phyloP scores from a whole-genome alignment of 208 protist genomes.

The Acanthamoeba castellanii region DNA sequence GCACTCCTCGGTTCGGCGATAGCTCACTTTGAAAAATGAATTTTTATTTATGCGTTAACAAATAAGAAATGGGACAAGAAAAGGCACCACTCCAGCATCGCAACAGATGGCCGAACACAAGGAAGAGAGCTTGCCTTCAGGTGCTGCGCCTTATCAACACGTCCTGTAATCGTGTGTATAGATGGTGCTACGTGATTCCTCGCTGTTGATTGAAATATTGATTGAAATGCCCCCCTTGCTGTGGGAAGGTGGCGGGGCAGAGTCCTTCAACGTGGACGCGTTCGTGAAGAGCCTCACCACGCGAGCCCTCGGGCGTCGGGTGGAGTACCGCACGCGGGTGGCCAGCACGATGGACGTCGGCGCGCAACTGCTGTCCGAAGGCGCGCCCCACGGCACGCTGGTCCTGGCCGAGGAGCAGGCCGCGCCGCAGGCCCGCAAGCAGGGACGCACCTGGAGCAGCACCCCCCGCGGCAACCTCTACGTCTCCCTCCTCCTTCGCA shows the following conservation, averaged over 20 bases:
- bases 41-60: too few species aligned
- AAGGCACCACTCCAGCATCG: neutral
- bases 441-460: constrained; percentile 30
- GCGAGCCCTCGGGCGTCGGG: neutral
- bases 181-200: neutral
- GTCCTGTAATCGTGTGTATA: too few species aligned
- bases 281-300: neutral
- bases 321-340: neutral
- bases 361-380: neutral
- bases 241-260: neutral
- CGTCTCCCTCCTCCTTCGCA: constrained; percentile 14
- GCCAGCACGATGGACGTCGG: constrained; percentile 42
- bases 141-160: neutral
- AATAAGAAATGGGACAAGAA: neutral
- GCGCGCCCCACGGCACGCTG: constrained; percentile 6
- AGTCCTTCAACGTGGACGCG: neutral
- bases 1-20: too few species aligned
- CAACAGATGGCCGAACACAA: neutral
- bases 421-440: constrained; percentile 31
- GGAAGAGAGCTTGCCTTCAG: constrained; percentile 12
- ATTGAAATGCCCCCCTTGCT: too few species aligned
- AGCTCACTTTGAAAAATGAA: too few species aligned
- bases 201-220: too few species aligned
- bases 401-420: constrained; percentile 17
- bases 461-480: constrained; percentile 1